Percentiles rank a stretch among this genome's conserved stretches.
phyloP scores from a whole-genome alignment of 2,329 filamentous ascomycete genomes.

The Gnomoniopsis sp. region DNA sequence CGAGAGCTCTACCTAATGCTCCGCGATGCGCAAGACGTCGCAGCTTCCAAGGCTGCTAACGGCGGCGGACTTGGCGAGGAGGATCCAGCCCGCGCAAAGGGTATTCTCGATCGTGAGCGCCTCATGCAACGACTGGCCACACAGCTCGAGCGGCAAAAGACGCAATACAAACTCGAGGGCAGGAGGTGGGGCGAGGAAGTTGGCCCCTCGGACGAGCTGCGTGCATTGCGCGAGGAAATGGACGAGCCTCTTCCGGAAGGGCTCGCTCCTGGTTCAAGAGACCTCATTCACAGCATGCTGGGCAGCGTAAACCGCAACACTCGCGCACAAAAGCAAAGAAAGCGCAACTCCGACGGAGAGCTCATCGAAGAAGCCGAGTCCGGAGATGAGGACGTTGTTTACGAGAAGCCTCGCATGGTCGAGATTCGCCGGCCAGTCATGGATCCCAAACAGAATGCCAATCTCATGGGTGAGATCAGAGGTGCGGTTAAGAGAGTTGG shows the following conservation, averaged over 20 bases:
- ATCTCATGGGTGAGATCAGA: slow-evolving; percentile 65
- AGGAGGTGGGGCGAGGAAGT: slow-evolving; percentile 80
- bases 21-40: slow-evolving; percentile 92
- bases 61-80: slow-evolving; percentile 53
- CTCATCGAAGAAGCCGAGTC: slow-evolving; percentile 41
- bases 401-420: slow-evolving; percentile 76
- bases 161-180: slow-evolving; percentile 94
- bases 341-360: slow-evolving; percentile 25
- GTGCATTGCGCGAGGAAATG: slow-evolving; percentile 93
- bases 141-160: slow-evolving; percentile 95
- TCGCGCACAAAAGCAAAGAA: slow-evolving; percentile 37
- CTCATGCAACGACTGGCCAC: slow-evolving; percentile 93
- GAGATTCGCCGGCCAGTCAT: slow-evolving; percentile 70
- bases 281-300: slow-evolving; percentile 70
- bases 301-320: slow-evolving; percentile 66
- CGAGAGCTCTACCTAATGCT: slow-evolving; percentile 98
- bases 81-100: slow-evolving; percentile 77
- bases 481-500: slow-evolving; percentile 72
- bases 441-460: slow-evolving; percentile 64
- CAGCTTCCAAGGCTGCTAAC: slow-evolving; percentile 74
- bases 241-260: slow-evolving; percentile 52
- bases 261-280: slow-evolving; percentile 50
- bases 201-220: slow-evolving; percentile 85
- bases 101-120: slow-evolving; percentile 86
- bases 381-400: slow-evolving; percentile 57